Conservation (phyloP, 495 filamentous ascomycete species). For the Antarctomyces pellizariae region DNA sequence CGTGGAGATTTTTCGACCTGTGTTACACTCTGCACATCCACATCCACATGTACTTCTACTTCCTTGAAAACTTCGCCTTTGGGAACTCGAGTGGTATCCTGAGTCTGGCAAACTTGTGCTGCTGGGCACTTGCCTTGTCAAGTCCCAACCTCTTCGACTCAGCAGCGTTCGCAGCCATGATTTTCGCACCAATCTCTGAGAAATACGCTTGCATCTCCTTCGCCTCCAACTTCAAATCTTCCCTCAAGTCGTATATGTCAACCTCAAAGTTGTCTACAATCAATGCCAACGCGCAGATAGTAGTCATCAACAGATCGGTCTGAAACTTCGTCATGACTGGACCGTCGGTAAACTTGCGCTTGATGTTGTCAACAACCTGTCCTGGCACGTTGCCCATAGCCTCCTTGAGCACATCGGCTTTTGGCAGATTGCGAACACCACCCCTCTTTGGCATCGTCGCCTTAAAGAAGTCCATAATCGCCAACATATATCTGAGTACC, state of each 20-base stretch:
- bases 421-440: constrained; percentile 17
- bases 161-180: constrained; percentile 23
- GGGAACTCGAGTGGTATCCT: constrained; percentile 69
- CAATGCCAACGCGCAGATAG: constrained; percentile 41
- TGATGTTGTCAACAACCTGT: constrained; percentile 40
- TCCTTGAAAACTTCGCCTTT: constrained; percentile 15
- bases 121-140: constrained; percentile 33
- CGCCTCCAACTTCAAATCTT: constrained; percentile 56
- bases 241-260: constrained; percentile 48
- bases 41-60: constrained; percentile 1
- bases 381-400: constrained; percentile 28
- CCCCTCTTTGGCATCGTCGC: constrained; percentile 15
- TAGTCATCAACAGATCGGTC: constrained; percentile 37
- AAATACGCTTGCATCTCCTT: constrained; percentile 44
- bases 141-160: constrained; percentile 23
- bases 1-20: no score
- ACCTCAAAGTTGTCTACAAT: constrained; percentile 57
- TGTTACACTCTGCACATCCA: no score
- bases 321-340: constrained; percentile 36
- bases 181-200: constrained; percentile 55
- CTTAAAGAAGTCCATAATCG: constrained; percentile 36
- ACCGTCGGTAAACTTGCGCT: constrained; percentile 42
- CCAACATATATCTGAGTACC: constrained; percentile 39
- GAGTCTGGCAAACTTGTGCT: constrained; percentile 41
- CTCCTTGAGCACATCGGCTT: constrained; percentile 23